Base-by-base conservation (phyloP, 2,329 filamentous ascomycete genomes). In the Botrytis hyacinthi region DNA sequence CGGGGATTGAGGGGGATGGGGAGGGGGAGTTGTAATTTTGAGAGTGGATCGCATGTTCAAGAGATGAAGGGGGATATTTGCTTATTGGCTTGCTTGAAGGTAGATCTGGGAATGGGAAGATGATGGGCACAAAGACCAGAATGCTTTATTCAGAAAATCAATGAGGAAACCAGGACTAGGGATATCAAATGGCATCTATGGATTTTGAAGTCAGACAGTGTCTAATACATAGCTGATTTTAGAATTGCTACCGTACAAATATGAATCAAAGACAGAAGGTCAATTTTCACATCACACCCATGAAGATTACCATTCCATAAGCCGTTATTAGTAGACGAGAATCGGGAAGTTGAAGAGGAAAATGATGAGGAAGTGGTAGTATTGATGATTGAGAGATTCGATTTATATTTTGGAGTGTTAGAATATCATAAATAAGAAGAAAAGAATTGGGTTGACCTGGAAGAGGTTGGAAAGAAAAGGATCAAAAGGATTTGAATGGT, bases 1-100 rank as follows among this genome's bases (percentile, higher is more conserved):
- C 73, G 12, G 78, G 79, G 32, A 72, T 80, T 71, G 77, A 80
- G 73, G 77, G 73, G n/a, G 77, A 76, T 74, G 72, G 70, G 61
- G 74, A 69, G n/a, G 51, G 20, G 3, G 8, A 0, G 6, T 57
- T 29, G 51, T 57, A 3, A 29, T 29, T 29, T 57, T 70, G n/a
- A 42, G 48, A n/a, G 62, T 26, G 40, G 22, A n/a, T 22, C 40
- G 20, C 35, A 51, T 42, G 9, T 16, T 12, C 48, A 51, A n/a
- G 48, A n/a, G 10, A 16, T 16, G 5, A 42, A 54, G 14, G 40
- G 26, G 2, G 6, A 29, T 3, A 29, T 42, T 37, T 40, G 60
- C 60, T n/a, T 61, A 1, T 40, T 68, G 26, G 35, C 20, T 68
- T 44, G 61, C 61, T 63, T 9, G 26, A 16, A 18, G 51, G n/a